Base-by-base conservation (phyloP, 1,139 yeast genomes). In the Hyphopichia buzzinii region DNA sequence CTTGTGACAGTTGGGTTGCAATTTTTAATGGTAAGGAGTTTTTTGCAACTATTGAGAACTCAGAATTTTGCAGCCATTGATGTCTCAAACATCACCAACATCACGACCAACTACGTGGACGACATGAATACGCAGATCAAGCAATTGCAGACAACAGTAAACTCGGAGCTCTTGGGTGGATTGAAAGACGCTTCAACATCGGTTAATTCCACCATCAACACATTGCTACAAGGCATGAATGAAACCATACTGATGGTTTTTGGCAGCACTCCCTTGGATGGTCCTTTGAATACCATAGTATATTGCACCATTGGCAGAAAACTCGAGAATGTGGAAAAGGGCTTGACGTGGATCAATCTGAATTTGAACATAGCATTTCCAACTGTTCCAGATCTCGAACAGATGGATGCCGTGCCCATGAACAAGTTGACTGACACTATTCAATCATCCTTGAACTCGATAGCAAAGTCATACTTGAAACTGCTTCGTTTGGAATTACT, bases 281-380 rank as follows among this genome's bases (percentile, higher is more conserved):
- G 54, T 1, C 85, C 95, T 0, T 69, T 90, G 48, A 74, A 62
- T 25, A 64, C 80, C 0, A 79, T 89, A 1, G 84, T 89, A 4
- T 79, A 81, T 34, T 92, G 98, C 61, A 77, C 86, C 1, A 66
- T 92, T 29, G 94, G 89, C 11, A 68, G 82, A 37, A 92, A 90
- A 52, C 56, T 90, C 5, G 67, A 69, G 3, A 69, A 72, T 24
- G 64, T 89, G 1, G 85, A 85, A 46, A 54, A 71, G 17, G 97
- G 95, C 0, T 57, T 90, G 36, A 73, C 81, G 1, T 92, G 97
- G 97, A 63, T 90, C 2, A 72, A 84, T 47, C 65, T 80, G 24
- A 70, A 85, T 45, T 72, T 90, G 3, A 66, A 76, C 12, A 62
- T 90, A 2, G 44, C 63, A 0, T 53, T 90, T 1, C 96, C 97